These are phyloP conservation scores for Cytospora chrysosperma DNA, from an alignment of 2,329 filamentous ascomycete species.

Conservation along the genomic window DNA sequence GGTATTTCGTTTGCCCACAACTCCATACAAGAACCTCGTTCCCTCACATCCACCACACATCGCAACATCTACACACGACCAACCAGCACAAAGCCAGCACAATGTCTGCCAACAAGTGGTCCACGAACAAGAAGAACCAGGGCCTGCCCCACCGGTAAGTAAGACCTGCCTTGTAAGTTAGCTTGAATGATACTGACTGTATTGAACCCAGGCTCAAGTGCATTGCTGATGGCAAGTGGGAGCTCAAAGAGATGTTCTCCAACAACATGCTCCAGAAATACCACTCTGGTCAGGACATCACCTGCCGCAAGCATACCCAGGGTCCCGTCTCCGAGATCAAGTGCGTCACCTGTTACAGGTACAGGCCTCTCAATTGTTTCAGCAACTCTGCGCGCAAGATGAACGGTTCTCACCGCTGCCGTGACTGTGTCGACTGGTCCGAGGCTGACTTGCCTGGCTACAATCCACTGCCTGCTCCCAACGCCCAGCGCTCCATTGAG, in stretches of 20 bases:
- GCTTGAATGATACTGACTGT: background rate
- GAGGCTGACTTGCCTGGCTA: conserved; percentile 9
- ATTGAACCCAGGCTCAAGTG: conserved; percentile 11
- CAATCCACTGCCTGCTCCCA: conserved; percentile 14
- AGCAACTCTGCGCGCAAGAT: conserved; percentile 17
- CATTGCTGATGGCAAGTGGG: conserved; percentile 17
- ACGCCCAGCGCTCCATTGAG: background rate
- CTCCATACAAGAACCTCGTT: background rate
- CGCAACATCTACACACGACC: background rate
- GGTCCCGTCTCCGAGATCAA: conserved; percentile 6
- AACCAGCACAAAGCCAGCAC: background rate
- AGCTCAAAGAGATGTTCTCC: conserved; percentile 16
- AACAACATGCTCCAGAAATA: conserved; percentile 22
- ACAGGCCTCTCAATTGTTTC: background rate
- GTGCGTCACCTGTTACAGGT: conserved; percentile 13
- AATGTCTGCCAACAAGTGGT: conserved; percentile 6
- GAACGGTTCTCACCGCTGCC: conserved; percentile 15
- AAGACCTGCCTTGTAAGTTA: background rate
- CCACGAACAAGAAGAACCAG: conserved; percentile 2
- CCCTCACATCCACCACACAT: background rate
- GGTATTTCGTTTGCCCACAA: background rate
- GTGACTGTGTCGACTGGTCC: conserved; percentile 16
- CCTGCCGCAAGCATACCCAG: conserved; percentile 20
- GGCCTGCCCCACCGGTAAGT: conserved; percentile 10
- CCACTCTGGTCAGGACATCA: background rate